Conservation (phyloP, 306 rosid genomes). For the Prunus padus region DNA sequence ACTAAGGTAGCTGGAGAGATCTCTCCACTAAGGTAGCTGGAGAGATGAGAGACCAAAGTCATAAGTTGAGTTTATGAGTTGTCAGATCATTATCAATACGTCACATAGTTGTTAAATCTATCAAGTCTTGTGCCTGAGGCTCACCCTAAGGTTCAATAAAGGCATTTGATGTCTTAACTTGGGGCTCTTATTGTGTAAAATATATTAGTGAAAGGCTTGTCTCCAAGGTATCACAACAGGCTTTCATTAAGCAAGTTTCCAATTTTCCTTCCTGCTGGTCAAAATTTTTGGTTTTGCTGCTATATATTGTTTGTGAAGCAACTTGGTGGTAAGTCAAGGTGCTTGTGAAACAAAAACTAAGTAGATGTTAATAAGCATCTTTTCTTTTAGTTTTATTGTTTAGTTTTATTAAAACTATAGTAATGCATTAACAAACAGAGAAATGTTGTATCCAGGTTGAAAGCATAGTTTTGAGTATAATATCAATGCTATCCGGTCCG, state of each 20-base stretch:
- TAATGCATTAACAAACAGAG: not conserved
- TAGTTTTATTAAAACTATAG: not conserved
- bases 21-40: not conserved
- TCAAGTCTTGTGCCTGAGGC: not conserved
- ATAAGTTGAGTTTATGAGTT: not conserved
- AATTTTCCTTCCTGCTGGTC: not conserved
- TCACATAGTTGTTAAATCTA: not conserved
- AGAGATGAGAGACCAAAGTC: not conserved
- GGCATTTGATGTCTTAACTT: not conserved
- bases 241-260: not conserved
- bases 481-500: constrained; percentile 96
- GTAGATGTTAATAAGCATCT: not conserved
- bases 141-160: not conserved
- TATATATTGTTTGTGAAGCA: not conserved
- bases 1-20: not conserved
- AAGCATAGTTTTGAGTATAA: constrained; percentile 96
- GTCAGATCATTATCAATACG: not conserved
- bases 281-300: not conserved
- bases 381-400: not conserved
- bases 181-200: not conserved
- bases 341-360: not conserved
- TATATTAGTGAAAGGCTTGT: not conserved
- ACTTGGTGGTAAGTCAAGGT: not conserved
- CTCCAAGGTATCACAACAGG: not conserved
- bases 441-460: constrained; percentile 72